Base-by-base conservation (phyloP, 2,329 filamentous ascomycete species). In the Penicillium decumbens region DNA sequence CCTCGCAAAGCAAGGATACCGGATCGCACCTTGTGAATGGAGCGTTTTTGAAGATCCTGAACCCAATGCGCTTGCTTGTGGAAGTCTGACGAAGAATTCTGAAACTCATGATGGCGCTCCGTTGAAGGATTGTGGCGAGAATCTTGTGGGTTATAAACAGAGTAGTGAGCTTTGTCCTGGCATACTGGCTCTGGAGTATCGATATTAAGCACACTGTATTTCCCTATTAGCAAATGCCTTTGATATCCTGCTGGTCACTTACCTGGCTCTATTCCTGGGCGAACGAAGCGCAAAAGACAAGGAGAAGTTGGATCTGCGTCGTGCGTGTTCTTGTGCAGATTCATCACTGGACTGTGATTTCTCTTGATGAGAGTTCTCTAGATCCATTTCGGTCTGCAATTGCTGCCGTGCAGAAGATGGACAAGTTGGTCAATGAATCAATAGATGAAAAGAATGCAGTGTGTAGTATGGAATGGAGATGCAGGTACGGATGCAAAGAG, bases 61-160 rank as follows among this genome's bases (percentile, higher is more conserved):
- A 64, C 55, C 65, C 61, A 63, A 23, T 54, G 54, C 1, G 53
- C 43, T 29, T 60, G 61, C 8, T 50, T 60, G 6, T 54, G 49
- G 3, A 56, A 46, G 4, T 48, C 55, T 1, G 57, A 48, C 1
- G 52, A 43, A 10, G 59, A 56, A 9, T 45, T 43, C 6, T 43
- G 46, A 25, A 54, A 54, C 2, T 51, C 43, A 12, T 50, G 47
- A 18, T 53, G 47, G 27, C 39, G 40, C 52, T 44, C 27, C n/a
- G 30, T 39, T 7, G 60, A 39, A 37, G 69, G 62, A 24, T 69
- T 70, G 42, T 71, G 69, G 25, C 64, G 58, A 49, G 68, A 66
- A 42, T 72, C 61, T n/a, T 49, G 53, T 27, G 67, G 65, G 41
- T 70, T 60, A 45, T 65, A 72, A 12, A 71, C 30, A 2, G 69